A percentile compares a stretch with the other conserved stretches of the same genome.
phyloP scores from a whole-genome alignment of 2,329 filamentous ascomycete species.

The Pestalotiopsis sp. region DNA sequence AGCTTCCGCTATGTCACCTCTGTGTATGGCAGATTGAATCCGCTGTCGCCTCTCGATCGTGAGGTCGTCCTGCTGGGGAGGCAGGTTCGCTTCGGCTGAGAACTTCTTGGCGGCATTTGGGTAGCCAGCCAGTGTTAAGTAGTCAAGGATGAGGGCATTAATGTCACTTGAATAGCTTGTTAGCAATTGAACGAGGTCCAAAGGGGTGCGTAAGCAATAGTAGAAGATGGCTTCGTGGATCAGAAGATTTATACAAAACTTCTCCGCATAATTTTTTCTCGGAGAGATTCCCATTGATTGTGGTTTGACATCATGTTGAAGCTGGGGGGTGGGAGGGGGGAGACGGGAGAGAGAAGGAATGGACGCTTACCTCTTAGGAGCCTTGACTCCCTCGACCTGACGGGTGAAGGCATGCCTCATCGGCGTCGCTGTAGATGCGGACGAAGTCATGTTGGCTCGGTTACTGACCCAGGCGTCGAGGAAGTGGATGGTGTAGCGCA shows the following conservation, averaged over 20 bases:
- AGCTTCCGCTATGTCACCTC: slow-evolving; percentile 81
- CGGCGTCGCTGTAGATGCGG: slow-evolving; percentile 73
- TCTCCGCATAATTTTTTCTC: slow-evolving; percentile 91
- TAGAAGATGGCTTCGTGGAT: slow-evolving; percentile 18
- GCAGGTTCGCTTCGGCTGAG: slow-evolving; percentile 88
- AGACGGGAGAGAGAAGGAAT: slow-evolving; percentile 16
- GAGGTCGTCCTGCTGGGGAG: slow-evolving; percentile 70
- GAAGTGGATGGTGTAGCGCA: slow-evolving; percentile 21
- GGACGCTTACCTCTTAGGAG: slow-evolving; percentile 81
- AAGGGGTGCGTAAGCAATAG: slow-evolving; percentile 14
- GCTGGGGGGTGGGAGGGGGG: not conserved
- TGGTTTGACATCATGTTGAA: slow-evolving; percentile 71
- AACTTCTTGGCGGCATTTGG: slow-evolving; percentile 91
- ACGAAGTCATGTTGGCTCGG: slow-evolving; percentile 52
- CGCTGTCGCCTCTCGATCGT: slow-evolving; percentile 78
- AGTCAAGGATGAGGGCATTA: slow-evolving; percentile 94
- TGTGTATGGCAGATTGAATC: slow-evolving; percentile 84
- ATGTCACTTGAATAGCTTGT: slow-evolving; percentile 70
- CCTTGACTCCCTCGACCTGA: slow-evolving; percentile 81
- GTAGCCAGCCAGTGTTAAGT: slow-evolving; percentile 94
- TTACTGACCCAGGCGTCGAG: slow-evolving; percentile 19
- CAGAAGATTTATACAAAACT: slow-evolving; percentile 52
- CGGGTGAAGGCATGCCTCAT: slow-evolving; percentile 75
- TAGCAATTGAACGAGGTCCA: slow-evolving; percentile 8
- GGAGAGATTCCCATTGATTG: slow-evolving; percentile 99